Evolutionary conservation across 2,329 filamentous ascomycete genomes (phyloP), one percentile per base, ranked within the genome.

Genomic region (Fusarium pseudocircinatum): DNA sequence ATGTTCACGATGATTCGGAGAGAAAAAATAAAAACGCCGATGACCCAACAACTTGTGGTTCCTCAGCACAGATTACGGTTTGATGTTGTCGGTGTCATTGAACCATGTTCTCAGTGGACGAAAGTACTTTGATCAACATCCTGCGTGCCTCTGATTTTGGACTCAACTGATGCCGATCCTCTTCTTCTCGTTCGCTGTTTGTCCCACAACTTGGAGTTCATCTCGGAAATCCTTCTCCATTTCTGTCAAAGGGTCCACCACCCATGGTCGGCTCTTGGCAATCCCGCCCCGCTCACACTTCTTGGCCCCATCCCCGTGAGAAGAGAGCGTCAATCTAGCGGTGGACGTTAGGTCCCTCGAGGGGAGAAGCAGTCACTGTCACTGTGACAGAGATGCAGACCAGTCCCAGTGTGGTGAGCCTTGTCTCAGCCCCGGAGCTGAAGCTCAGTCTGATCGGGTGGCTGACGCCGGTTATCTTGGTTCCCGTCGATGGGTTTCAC

Each of bases 261-360:
- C 71, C 62, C 44, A 18, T 63, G 57, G 44, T 69, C 50, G 64
- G 30, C 43, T 65, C 71, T 75, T 75, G 73, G 73, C 75, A 56
- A 66, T 60, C 8, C 52, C 57, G 69, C 74, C 75, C 76, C 74
- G 71, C 74, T 56, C 70, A 71, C 64, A 70, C 67, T 53, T 58
- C 52, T 59, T 68, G 56, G 57, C 53, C 46, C 26, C 37, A 44
- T 40, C 53, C 72, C 50, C 72, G 59, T 76, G 72, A 77, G 75
- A 62, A 54, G 49, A 61, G 52, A 64, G 75, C 60, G 69, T 70
- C 76, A 78, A 74, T 78, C 63, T 78, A 65, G 76, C 76, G 76
- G 76, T 78, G 76, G 76, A 63, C 70, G 54, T 60, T 39, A 57
- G 58, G 40, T 56, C 24, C 24, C 52, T 56, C 36, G 42, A 54